A percentile compares a stretch with the other conserved stretches of the same genome.
Evolutionary conservation across 345 rosid species (phyloP).

Genomic region (Conringia planisiliqua): DNA sequence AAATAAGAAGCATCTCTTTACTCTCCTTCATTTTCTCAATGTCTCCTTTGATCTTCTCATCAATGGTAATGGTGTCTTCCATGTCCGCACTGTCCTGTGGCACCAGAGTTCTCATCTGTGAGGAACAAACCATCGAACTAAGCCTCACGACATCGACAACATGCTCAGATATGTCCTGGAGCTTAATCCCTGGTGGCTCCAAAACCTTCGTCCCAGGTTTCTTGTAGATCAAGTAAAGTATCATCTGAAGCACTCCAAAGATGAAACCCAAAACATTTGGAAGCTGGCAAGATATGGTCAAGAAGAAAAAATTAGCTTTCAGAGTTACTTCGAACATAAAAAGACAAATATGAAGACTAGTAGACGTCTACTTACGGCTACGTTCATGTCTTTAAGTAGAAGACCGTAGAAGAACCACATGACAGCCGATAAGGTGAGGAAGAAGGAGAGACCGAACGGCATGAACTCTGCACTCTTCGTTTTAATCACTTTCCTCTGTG

Average conservation of each 20-base stretch:
- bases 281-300: conserved; percentile 39
- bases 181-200: conserved; percentile 40
- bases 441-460: conserved; percentile 71
- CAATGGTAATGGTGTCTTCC: conserved; percentile 30
- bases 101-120: conserved; percentile 39
- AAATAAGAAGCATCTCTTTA: conserved; percentile 12
- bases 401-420: conserved; percentile 92
- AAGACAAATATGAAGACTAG: neutral
- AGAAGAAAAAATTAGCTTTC: neutral
- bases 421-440: conserved; percentile 78
- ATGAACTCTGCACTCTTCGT: conserved; percentile 85
- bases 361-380: conserved; percentile 55
- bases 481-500: conserved; percentile 71
- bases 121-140: conserved; percentile 36
- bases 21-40: conserved; percentile 12
- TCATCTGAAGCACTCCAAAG: conserved; percentile 71
- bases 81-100: conserved; percentile 34
- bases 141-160: conserved; percentile 47
- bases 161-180: conserved; percentile 48
- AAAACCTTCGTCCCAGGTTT: conserved; percentile 40
- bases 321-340: neutral
- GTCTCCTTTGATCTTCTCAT: conserved; percentile 30
- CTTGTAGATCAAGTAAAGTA: conserved; percentile 66
- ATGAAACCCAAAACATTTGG: conserved; percentile 78
- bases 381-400: conserved; percentile 50